Conservation (phyloP, 2,329 filamentous ascomycete genomes). For the Graphilbum sp. region DNA sequence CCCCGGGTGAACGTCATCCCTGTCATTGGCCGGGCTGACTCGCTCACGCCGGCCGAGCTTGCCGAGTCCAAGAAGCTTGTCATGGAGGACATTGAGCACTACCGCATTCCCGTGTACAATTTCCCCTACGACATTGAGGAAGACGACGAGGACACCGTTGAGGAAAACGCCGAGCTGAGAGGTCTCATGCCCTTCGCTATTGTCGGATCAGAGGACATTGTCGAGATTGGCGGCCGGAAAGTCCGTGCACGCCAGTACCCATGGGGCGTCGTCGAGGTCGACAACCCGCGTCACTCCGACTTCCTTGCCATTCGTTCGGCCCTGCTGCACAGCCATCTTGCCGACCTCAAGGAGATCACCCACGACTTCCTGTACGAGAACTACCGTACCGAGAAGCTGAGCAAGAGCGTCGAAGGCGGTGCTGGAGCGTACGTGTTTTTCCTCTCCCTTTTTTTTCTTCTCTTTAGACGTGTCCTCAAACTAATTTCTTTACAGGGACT, state of each 20-base stretch:
- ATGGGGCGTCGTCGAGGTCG: slow-evolving; percentile 97
- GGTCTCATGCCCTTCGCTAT: slow-evolving; percentile 98
- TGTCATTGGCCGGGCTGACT: slow-evolving; percentile 96
- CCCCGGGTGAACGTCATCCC: slow-evolving; percentile 98
- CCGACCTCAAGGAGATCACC: slow-evolving; percentile 97
- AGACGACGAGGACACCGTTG: slow-evolving; percentile 97
- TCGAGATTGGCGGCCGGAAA: slow-evolving; percentile 85
- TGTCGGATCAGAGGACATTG: slow-evolving; percentile 87
- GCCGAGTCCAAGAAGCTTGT: slow-evolving; percentile 99
- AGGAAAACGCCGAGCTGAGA: slow-evolving; percentile 95
- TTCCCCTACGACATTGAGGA: slow-evolving; percentile 99
- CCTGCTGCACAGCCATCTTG: slow-evolving; percentile 91
- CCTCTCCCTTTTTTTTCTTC: slow-evolving; percentile 23
- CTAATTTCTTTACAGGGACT: slow-evolving; percentile 39
- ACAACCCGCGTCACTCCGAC: slow-evolving; percentile 97
- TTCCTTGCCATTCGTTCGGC: slow-evolving; percentile 95
- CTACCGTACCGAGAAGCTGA: slow-evolving; percentile 99
- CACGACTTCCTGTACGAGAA: slow-evolving; percentile 99
- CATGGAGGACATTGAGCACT: slow-evolving; percentile 99
- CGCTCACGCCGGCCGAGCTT: slow-evolving; percentile 86
- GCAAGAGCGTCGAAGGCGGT: slow-evolving; percentile 94
- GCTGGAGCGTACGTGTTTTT: slow-evolving; percentile 60
- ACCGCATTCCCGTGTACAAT: slow-evolving; percentile 99
- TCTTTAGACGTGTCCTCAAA: too few species aligned
- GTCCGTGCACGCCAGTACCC: slow-evolving; percentile 95